phyloP scores from a whole-genome alignment of 2,329 filamentous ascomycete genomes.

The Torrubiellomyces zombiae region DNA sequence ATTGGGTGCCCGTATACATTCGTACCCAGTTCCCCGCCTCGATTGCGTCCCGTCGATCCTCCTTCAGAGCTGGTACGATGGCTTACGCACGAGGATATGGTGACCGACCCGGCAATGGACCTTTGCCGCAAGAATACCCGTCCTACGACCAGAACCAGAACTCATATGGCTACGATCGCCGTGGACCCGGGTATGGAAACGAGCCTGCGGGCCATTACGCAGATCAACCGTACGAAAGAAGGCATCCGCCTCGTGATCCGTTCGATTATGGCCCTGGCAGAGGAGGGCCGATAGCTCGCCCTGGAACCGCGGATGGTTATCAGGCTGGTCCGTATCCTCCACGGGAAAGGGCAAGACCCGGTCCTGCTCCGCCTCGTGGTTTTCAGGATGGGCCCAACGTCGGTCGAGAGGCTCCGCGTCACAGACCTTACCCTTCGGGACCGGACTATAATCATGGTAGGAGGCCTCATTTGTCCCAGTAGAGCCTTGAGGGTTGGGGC shows the following conservation, averaged over 20 bases:
- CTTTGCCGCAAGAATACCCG: no score
- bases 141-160: slow-evolving; percentile 30
- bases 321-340: slow-evolving; percentile 21
- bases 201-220: slow-evolving; percentile 19
- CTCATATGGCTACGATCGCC: slow-evolving; percentile 27
- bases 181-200: slow-evolving; percentile 22
- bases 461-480: no score
- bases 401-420: no score
- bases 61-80: no score
- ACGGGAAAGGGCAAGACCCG: slow-evolving; percentile 15
- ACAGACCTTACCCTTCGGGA: no score
- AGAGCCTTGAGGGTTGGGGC: no score
- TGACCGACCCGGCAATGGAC: no score
- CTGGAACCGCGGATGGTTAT: slow-evolving; percentile 20
- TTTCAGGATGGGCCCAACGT: neutral
- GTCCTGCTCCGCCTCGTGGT: slow-evolving; percentile 10
- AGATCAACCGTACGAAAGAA: no score
- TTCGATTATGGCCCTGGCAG: no score
- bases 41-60: neutral
- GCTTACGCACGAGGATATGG: slow-evolving; percentile 20
- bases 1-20: no score
- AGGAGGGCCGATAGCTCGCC: slow-evolving; percentile 26
- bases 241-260: no score
- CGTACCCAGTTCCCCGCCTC: no score
- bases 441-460: slow-evolving; percentile 24